Base-by-base conservation (phyloP, 768 basidiomycete genomes). In the Mycena vulgaris region DNA sequence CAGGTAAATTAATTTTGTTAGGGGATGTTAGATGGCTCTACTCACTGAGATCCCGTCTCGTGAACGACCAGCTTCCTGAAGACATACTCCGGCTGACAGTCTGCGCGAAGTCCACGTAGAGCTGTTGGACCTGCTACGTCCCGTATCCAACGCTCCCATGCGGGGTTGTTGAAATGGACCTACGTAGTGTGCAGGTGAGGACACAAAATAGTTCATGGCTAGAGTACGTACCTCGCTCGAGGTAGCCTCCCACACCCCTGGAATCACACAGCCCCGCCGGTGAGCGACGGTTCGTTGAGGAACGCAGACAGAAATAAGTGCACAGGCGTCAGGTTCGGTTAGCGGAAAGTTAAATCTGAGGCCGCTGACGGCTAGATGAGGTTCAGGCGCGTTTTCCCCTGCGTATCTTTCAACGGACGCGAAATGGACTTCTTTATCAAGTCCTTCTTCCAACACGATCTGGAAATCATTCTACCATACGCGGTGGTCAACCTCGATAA, bases 111-210 rank as follows among this genome's bases (percentile, higher is more conserved):
- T 7, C 45, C 63, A 2, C 30, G 40, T 23, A 71, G 2, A 8
- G 65, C 56, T 16, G 63, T 31, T 17, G 69, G 45, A 10, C 69
- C 69, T 25, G 59, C 69, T 19, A 56, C 69, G 23, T 59, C 39
- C 14, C 23, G 55, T 8, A 71, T 13, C 70, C 70, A 71, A 14
- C 37, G 9, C 7, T 58, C 23, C 65, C 65, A 71, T 5, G 47
- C 60, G 1, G 65, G 66, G 35, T 68, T 71, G 3, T 25, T 16
- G 19, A 58, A 37, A 9, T 27, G n/a, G 5, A 66, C 40, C 56
- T 71, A 23, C 9, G 8, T 30, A 49, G 48, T 1, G n/a, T 37
- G 48, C 5, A 25, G 13, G 6, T n/a, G n/a, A n/a, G 30, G 33
- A 35, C 25, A 4, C 28, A 2, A 2, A 19, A 13, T 30, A 11